Evolutionary conservation across 805 yeast species (phyloP).

Genomic region (Torulaspora quercuum): DNA sequence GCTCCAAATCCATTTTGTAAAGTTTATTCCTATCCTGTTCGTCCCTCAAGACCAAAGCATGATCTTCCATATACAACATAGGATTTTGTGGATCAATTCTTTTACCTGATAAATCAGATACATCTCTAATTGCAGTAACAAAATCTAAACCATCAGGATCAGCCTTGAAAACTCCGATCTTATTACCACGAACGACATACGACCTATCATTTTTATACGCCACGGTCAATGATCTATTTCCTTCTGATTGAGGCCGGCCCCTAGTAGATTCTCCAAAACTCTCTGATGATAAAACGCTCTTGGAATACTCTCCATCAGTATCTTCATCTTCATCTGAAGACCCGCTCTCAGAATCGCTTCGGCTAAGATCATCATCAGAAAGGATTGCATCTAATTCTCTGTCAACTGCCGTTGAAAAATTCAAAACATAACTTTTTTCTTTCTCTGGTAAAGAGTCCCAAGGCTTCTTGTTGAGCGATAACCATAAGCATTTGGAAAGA

Average conservation of each 20-base stretch:
- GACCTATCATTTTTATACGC: conserved; percentile 70
- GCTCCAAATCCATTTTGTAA: conserved; percentile 72
- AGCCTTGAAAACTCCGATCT: conserved; percentile 74
- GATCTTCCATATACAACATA: conserved; percentile 76
- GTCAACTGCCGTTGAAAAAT: conserved; percentile 46
- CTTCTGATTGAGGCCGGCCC: conserved; percentile 26
- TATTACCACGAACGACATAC: conserved; percentile 74
- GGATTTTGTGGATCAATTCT: conserved; percentile 55
- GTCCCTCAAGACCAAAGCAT: conserved; percentile 62
- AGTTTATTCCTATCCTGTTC: conserved; percentile 43
- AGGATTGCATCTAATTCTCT: conserved; percentile 37
- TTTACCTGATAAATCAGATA: conserved; percentile 51
- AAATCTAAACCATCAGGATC: conserved; percentile 49
- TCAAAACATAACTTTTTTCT: conserved; percentile 56
- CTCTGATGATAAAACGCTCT: conserved; percentile 22
- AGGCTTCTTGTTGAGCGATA: conserved; percentile 47
- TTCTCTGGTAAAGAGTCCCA: conserved; percentile 44
- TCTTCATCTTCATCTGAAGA: conserved; percentile 40
- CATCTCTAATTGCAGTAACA: conserved; percentile 61
- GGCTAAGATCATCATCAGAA: conserved; percentile 32
- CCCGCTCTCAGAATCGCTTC: conserved; percentile 36
- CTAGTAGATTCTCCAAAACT: conserved; percentile 15
- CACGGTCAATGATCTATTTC: conserved; percentile 65
- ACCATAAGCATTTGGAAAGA: conserved; percentile 58
- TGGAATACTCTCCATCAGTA: conserved; percentile 36